Base-by-base conservation (phyloP, 768 basidiomycete species). In the Pleurotus sapidus region DNA sequence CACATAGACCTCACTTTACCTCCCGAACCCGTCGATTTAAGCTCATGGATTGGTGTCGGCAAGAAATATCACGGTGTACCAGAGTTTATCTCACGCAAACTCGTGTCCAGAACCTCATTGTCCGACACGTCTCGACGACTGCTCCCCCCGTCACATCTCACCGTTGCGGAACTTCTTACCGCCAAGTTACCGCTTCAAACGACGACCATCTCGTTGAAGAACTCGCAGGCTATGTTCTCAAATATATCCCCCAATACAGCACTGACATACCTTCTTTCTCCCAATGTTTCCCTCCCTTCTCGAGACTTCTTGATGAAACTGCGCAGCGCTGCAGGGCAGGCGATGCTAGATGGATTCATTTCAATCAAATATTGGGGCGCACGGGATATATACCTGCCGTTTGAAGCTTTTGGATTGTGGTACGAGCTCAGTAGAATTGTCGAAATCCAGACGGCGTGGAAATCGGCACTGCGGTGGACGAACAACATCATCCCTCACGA, bases 321-420 rank as follows among this genome's bases (percentile, higher is more conserved):
- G 18, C 11, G 39, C 14, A 20, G 25, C 3, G 30, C 46, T 11
- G 3, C 47, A 18, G 46, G 46, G 14, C 56, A 57, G 27, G 30
- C 46, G 14, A 49, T 46, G 47, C 40, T 57, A 8, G 56, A 57
- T 49, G 47, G 56, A 51, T 27, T 17, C 8, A 51, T 17, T 12
- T 57, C 56, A 8, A 57, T 57, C 18, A 15, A 20, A 20, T 46
- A 57, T 18, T 57, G 34, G 18, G 25, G 37, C 5, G 27, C 47
- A 18, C 17, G 12, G n/a, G 9, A 20, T 11, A 37, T 40, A 9
- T 45, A 18, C 18, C 47, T 57, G 2, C 56, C 56, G 3, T 49
- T 57, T n/a, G 47, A 47, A 37, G 24, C 47, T 20, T 20, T 57
- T 18, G 30, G 46, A 30, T 57, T 49, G 12, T 57, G 56, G 56